A percentile compares a stretch with the other conserved stretches of the same genome.
Conservation (phyloP, 164 flowering plant genomes). For the Vitis riparia region DNA sequence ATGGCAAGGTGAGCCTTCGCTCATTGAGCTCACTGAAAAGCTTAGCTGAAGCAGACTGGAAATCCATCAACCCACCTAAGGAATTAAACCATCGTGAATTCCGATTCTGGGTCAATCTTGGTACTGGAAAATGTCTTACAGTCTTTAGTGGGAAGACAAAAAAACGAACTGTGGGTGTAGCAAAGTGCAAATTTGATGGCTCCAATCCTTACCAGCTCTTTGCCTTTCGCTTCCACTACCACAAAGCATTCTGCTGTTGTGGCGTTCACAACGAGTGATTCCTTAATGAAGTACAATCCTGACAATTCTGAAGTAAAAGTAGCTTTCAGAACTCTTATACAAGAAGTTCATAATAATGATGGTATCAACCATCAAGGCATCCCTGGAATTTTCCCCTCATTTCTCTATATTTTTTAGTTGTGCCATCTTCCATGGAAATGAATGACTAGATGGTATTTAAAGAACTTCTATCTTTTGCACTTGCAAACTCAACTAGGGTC, state of each 20-base stretch:
- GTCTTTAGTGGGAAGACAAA: constrained; percentile 34
- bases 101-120: constrained; percentile 47
- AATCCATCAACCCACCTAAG: constrained; percentile 52
- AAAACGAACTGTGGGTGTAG: constrained; percentile 42
- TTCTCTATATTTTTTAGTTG: too few relatives aligned
- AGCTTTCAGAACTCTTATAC: too few relatives aligned
- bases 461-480: too few relatives aligned
- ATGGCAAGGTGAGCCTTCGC: constrained; percentile 48
- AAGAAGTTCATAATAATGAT: too few relatives aligned
- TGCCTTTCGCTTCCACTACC: constrained; percentile 67
- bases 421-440: too few relatives aligned
- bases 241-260: constrained; percentile 58
- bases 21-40: constrained; percentile 39
- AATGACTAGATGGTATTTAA: too few relatives aligned
- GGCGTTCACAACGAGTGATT: constrained; percentile 35
- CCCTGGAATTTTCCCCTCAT: too few relatives aligned
- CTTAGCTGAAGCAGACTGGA: constrained; percentile 64
- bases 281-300: not conserved
- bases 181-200: constrained; percentile 60
- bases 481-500: too few relatives aligned
- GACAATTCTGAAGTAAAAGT: not conserved
- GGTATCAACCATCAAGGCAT: too few relatives aligned
- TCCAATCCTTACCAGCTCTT: constrained; percentile 59
- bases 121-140: constrained; percentile 60
- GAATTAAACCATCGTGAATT: constrained; percentile 40